These are phyloP conservation scores for Chlorella sp. DNA, from an alignment of 139 green algal genomes.

Conservation along the genomic window DNA sequence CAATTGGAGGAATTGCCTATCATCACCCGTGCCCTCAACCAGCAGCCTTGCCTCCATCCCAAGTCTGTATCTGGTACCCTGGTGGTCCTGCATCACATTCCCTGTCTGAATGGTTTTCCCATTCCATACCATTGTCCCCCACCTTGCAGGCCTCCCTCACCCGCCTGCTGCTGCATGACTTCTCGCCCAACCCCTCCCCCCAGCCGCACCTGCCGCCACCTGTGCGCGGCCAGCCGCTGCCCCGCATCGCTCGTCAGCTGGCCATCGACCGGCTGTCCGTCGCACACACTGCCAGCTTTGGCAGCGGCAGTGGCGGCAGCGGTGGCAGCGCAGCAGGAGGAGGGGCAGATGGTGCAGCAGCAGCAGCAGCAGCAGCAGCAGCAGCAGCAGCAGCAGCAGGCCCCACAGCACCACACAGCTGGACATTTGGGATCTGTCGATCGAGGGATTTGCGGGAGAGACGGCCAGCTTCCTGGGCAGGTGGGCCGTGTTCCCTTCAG, in stretches of 20 bases:
- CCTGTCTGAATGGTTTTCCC: too few species aligned
- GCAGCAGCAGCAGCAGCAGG: neutral
- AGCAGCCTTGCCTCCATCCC: neutral
- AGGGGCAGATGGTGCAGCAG: neutral
- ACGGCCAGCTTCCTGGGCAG: constrained; percentile 53
- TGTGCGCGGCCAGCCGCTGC: neutral
- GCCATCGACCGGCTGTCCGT: constrained; percentile 3
- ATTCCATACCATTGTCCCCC: too few species aligned
- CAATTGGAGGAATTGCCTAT: too few species aligned
- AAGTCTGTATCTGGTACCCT: neutral
- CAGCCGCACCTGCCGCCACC: constrained; percentile 2
- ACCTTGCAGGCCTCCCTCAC: neutral
- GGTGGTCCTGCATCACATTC: too few species aligned
- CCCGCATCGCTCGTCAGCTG: constrained; percentile 8
- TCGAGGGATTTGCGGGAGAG: constrained; percentile 48
- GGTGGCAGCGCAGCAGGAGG: neutral
- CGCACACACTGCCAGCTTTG: neutral
- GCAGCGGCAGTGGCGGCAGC: neutral
- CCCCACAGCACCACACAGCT: neutral
- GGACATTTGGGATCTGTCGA: constrained; percentile 32
- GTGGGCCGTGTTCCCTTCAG: neutral
- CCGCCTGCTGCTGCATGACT: constrained; percentile 23
- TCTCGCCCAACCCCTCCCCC: neutral
- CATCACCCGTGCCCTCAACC: too few species aligned
- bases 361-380: neutral